These are phyloP conservation scores for Xylaria digitata DNA, from an alignment of 2,329 filamentous ascomycete genomes.

Conservation along the genomic window DNA sequence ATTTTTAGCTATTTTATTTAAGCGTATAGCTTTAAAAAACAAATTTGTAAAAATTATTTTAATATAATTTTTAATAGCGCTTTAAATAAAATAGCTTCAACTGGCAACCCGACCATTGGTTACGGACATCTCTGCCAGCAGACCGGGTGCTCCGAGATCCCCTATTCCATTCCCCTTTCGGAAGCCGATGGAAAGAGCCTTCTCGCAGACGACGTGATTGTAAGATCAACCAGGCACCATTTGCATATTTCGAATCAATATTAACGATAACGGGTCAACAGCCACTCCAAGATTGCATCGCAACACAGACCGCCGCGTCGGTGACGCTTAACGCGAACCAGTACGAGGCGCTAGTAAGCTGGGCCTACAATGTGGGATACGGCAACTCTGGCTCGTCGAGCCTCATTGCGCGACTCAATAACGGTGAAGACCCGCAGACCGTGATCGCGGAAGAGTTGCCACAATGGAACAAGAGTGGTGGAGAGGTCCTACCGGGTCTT, in stretches of 20 bases:
- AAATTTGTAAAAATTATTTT: no score
- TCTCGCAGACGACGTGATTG: conserved; percentile 25
- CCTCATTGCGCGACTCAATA: conserved; percentile 26
- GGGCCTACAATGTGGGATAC: conserved; percentile 28
- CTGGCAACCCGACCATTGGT: conserved; percentile 28
- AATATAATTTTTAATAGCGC: no score
- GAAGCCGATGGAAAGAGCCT: conserved; percentile 28
- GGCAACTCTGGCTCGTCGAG: conserved; percentile 21
- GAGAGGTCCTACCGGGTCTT: conserved; percentile 21
- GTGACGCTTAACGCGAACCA: conserved; percentile 27
- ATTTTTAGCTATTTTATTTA: no score
- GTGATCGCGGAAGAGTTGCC: conserved; percentile 24
- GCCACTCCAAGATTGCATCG: conserved; percentile 27
- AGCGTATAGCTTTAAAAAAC: no score
- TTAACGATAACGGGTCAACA: neutral
- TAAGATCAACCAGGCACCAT: conserved; percentile 6
- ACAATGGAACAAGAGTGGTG: conserved; percentile 22
- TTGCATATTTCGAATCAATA: neutral
- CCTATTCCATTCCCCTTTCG: conserved; percentile 28
- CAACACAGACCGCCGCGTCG: conserved; percentile 8
- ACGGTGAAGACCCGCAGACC: conserved; percentile 24
- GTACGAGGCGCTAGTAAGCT: conserved; percentile 29
- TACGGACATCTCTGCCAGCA: conserved; percentile 33
- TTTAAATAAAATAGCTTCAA: no score
- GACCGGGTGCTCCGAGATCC: conserved; percentile 26